Base-by-base conservation (phyloP, 1,284 basidiomycete species). In the Apiotrichum veenhuisii region DNA sequence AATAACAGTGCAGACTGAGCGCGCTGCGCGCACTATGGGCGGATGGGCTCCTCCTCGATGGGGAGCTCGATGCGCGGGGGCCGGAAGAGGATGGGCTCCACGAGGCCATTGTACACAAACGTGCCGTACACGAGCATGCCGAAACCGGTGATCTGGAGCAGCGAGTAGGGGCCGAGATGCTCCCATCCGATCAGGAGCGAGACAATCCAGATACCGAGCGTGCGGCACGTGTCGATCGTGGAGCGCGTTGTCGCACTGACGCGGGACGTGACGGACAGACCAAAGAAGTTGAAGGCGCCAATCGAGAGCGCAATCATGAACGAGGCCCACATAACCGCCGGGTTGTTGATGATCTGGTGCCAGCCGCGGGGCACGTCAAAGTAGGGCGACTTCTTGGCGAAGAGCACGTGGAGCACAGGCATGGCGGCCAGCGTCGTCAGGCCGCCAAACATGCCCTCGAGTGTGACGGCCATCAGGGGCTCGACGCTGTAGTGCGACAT, bases 211-310 rank as follows among this genome's bases (percentile, higher is more conserved):
- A 76, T 98, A 23, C 86, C 86, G 55, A 98, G 82, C 1, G 96
- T 98, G 65, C 96, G 84, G 80, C 93, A 97, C 7, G 95, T 96
- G 75, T 99, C 96, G 46, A 94, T 91, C 50, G 96, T 83, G 59
- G 86, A 89, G 59, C 92, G 83, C 22, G 89, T 89, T 1, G 91
- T 94, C 40, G 92, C 91, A 74, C 85, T 91, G 61, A 93, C 88
- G 69, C 89, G 85, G 63, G 87, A 84, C 10, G 95, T 98, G 55
- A 98, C 92, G 71, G 87, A 89, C 44, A 98, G 78, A 7, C 95
- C 93, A 69, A 93, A 96, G 77, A 87, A 94, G 80, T 98, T 99
- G 85, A 95, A 99, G 25, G 93, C 78, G n/a, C 91, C 83, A 63
- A 98, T 98, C 58, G 84, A 86, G 69, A 84, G 77, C 47, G 89